Conservation (phyloP, 1,284 basidiomycete genomes). For the Cryptococcus maquisensis region DNA sequence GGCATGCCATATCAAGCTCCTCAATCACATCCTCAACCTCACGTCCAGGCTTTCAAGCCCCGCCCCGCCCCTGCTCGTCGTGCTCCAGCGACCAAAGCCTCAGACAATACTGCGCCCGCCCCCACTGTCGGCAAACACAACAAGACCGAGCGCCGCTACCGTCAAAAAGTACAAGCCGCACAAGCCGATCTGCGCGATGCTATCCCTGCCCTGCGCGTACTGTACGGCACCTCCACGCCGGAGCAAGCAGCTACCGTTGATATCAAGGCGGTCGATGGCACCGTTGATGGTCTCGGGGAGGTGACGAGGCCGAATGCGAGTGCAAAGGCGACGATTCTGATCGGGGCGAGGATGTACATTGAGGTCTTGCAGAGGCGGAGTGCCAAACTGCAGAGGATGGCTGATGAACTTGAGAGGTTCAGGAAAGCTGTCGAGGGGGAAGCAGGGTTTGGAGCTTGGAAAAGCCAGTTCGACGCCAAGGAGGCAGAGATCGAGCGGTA, state of each 20-base stretch:
- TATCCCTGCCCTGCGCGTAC: conserved; percentile 44
- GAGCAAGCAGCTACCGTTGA: conserved; percentile 43
- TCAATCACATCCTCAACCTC: neutral
- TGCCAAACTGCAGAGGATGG: conserved; percentile 34
- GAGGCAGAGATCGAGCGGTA: conserved; percentile 28
- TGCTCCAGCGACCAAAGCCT: neutral
- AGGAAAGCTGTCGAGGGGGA: conserved; percentile 34
- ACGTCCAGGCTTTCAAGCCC: neutral
- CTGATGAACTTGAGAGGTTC: conserved; percentile 36
- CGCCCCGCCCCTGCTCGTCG: neutral
- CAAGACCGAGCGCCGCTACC: conserved; percentile 49
- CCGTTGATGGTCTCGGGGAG: conserved; percentile 46
- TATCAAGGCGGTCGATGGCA: conserved; percentile 39
- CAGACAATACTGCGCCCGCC: neutral
- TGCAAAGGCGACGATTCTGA: conserved; percentile 47
- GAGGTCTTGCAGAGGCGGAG: conserved; percentile 42
- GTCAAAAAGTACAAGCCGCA: conserved; percentile 48
- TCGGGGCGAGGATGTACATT: conserved; percentile 47
- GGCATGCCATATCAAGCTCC: neutral
- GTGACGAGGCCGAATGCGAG: conserved; percentile 46
- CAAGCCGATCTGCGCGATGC: conserved; percentile 47
- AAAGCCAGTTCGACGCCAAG: conserved; percentile 31
- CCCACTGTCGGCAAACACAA: conserved; percentile 46
- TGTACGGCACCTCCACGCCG: conserved; percentile 46
- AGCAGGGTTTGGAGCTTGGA: conserved; percentile 30